A percentile compares a stretch with the other conserved stretches of the same genome.
Conservation (phyloP, 306 rosid species). For the Quercus dentata region DNA sequence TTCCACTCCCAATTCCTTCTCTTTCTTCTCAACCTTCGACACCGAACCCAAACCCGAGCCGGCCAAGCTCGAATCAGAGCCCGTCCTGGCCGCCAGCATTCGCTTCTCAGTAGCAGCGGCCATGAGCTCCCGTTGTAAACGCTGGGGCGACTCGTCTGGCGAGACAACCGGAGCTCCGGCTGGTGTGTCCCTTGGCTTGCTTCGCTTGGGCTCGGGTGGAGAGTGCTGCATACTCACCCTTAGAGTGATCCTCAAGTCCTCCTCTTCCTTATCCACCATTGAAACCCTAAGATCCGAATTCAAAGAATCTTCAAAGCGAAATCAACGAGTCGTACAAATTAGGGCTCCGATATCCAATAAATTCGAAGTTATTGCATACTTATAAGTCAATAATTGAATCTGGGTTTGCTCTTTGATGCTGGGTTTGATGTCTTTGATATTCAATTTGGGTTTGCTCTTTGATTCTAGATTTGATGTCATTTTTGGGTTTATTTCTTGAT, state of each 20-base stretch:
- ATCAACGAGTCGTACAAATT: neutral
- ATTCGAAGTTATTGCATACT: neutral
- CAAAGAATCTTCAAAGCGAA: slow-evolving; percentile 25
- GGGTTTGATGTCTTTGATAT: no score
- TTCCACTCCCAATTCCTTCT: slow-evolving; percentile 27
- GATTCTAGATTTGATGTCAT: no score
- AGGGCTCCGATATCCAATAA: slow-evolving; percentile 37
- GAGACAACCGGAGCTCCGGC: slow-evolving; percentile 40
- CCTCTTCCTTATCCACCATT: slow-evolving; percentile 95
- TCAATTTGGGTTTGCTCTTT: no score
- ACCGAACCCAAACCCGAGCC: slow-evolving; percentile 14
- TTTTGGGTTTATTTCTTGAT: no score
- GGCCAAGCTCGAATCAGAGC: slow-evolving; percentile 8
- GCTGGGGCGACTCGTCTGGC: slow-evolving; percentile 56
- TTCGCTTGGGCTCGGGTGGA: slow-evolving; percentile 87
- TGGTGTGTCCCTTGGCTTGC: slow-evolving; percentile 64
- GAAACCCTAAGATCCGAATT: slow-evolving; percentile 33
- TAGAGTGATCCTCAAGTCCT: slow-evolving; percentile 78
- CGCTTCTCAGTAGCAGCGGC: slow-evolving; percentile 97
- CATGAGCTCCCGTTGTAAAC: slow-evolving; percentile 81
- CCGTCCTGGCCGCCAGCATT: slow-evolving; percentile 32
- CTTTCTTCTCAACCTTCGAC: slow-evolving; percentile 36
- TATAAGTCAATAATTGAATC: slow-evolving; percentile 1
- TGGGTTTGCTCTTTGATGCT: no score
- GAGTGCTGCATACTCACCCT: slow-evolving; percentile 87